Evolutionary conservation across 2,329 filamentous ascomycete species (phyloP).

Genomic region (Neopestalotiopsis rosae): DNA sequence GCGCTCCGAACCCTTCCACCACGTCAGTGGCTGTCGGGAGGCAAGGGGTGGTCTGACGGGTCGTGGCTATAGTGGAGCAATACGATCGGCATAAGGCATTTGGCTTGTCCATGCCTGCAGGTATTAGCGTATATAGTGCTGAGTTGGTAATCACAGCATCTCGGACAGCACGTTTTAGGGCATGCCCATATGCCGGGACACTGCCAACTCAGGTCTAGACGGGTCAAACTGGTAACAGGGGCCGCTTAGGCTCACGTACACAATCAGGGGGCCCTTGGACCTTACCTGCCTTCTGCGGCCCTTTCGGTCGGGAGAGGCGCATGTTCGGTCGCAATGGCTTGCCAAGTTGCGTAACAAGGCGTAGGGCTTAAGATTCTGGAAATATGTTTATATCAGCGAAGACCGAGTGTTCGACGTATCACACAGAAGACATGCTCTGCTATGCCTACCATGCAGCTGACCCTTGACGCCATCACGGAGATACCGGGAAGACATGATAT

Average conservation of each 20-base stretch:
- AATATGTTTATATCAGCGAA: too few species aligned
- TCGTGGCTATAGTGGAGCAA: background rate
- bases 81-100: constrained; percentile 6
- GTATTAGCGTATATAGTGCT: constrained; percentile 3
- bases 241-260: background rate
- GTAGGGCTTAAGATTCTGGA: background rate
- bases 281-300: background rate
- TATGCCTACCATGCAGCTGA: background rate
- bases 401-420: too few species aligned
- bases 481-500: background rate
- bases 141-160: background rate
- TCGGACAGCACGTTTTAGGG: background rate
- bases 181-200: background rate
- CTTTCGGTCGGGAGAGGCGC: background rate
- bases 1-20: background rate
- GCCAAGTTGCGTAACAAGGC: background rate
- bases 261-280: background rate
- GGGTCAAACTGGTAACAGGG: background rate
- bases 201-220: constrained; percentile 7
- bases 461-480: background rate
- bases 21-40: constrained; percentile 7
- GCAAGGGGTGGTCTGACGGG: background rate
- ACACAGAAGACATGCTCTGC: too few species aligned
- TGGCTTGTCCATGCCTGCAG: background rate
- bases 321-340: background rate